Evolutionary conservation across 306 rosid species (phyloP).

Genomic region (Rosa lucieae): DNA sequence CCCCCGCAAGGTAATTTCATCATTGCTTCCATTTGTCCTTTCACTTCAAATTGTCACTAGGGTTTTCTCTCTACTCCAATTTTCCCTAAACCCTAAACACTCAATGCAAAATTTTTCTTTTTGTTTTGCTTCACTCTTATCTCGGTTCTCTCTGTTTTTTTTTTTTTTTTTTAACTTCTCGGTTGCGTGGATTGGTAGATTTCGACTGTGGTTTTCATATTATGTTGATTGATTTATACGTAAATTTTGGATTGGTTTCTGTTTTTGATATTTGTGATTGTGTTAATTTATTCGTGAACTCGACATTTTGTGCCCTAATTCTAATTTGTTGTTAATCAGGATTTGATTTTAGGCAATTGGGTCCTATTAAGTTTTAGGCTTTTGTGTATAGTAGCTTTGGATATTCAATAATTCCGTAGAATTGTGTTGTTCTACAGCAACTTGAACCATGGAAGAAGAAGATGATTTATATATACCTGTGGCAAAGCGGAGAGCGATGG

Average conservation of each 20-base stretch:
- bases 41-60: background rate
- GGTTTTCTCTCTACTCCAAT: background rate
- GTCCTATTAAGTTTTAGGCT: background rate
- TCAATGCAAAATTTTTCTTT: no score
- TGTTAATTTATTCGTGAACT: background rate
- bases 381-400: background rate
- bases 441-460: conserved; percentile 57
- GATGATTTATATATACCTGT: conserved; percentile 83
- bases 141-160: no score
- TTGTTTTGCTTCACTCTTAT: no score
- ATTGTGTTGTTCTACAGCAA: background rate
- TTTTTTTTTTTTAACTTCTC: no score
- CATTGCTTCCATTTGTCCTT: background rate
- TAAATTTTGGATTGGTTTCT: background rate
- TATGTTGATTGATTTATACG: no score
- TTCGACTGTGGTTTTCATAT: no score
- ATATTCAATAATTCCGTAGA: background rate
- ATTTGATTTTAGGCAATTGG: background rate
- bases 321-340: background rate
- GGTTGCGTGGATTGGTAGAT: no score
- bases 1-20: no score
- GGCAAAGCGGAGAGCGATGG: conserved; percentile 87
- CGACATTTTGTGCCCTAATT: background rate
- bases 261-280: background rate
- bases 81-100: no score